Base-by-base conservation (phyloP, 1,284 basidiomycete species). In the Boletus calvinii region DNA sequence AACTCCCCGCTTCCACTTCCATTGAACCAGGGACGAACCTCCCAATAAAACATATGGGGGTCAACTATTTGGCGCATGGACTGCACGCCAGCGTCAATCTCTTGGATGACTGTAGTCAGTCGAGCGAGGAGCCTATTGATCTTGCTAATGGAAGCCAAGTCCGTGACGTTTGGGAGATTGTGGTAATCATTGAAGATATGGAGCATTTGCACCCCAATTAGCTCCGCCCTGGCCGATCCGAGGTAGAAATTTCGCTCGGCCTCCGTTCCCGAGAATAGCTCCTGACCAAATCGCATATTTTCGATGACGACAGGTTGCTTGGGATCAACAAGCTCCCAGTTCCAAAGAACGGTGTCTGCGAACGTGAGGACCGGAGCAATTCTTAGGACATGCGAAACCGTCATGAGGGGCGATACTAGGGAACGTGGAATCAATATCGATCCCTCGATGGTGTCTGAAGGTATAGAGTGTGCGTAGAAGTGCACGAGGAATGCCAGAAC, bases 311-410 rank as follows among this genome's bases (percentile, higher is more conserved):
- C 67, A 46, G 80, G 83, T 41, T 71, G 69, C 22, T 70, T 73
- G 37, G 85, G 76, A 62, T 84, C 72, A 49, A 80, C 68, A 48
- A 83, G 75, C 46, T 85, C 78, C 81, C 87, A 95, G 66, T 98
- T 98, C 92, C 94, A 99, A 1, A 98, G 79, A 9, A 99, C 95
- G 4, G 91, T 94, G 67, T 97, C 95, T 32, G 96, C 92, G 65
- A 96, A 99, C 1, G 95, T 98, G 53, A 98, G 77, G 56, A 99
- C 83, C 0, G 96, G 96, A 1, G 96, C 94, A 24, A 97, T 85
- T 48, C 85, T 86, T 44, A 99, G 80, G 49, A 81, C 71, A 13
- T 78, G 77, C 5, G 93, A 96, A 45, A 96, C 84, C 20, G 78
- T 68, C 29, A 90, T 81, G 26, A 96, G 77, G 0, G 94, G 96